phyloP scores from a whole-genome alignment of 495 filamentous ascomycete species.

The Aspergillus ostianus region DNA sequence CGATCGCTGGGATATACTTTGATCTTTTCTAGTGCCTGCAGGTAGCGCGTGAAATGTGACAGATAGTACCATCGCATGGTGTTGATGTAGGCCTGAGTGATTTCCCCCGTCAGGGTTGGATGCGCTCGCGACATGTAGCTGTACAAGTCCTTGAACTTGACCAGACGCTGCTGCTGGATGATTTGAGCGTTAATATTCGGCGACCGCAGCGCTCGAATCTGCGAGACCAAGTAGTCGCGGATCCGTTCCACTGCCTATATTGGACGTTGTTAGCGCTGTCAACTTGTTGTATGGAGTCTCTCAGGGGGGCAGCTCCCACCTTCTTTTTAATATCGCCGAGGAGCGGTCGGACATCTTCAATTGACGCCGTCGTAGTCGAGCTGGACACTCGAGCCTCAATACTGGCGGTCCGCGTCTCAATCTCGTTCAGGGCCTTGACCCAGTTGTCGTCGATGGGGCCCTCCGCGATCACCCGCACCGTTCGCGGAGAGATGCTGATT shows the following conservation, averaged over 20 bases:
- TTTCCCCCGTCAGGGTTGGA: slow-evolving; percentile 75
- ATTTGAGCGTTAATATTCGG: slow-evolving; percentile 96
- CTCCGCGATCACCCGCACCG: slow-evolving; percentile 80
- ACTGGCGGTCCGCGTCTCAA: slow-evolving; percentile 72
- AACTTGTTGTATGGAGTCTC: background rate
- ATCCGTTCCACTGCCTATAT: slow-evolving; percentile 77
- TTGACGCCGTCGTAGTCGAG: slow-evolving; percentile 63
- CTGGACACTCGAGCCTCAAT: slow-evolving; percentile 65
- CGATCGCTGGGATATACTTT: slow-evolving; percentile 80
- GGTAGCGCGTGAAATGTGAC: slow-evolving; percentile 87
- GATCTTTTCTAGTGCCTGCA: slow-evolving; percentile 76
- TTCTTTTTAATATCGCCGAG: slow-evolving; percentile 80
- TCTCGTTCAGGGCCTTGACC: slow-evolving; percentile 79
- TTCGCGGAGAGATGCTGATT: slow-evolving; percentile 76
- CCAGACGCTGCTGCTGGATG: slow-evolving; percentile 86
- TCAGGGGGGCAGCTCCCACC: slow-evolving; percentile 6
- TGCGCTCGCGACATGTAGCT: slow-evolving; percentile 80
- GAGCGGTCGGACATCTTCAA: slow-evolving; percentile 81
- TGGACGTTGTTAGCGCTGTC: background rate
- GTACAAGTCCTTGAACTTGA: slow-evolving; percentile 84
- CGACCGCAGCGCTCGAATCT: slow-evolving; percentile 88
- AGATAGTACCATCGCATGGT: slow-evolving; percentile 99
- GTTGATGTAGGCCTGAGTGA: slow-evolving; percentile 91
- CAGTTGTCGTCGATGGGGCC: slow-evolving; percentile 88
- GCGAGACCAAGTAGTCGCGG: slow-evolving; percentile 86